Conservation (phyloP, 192 early-diverging fungal genomes). For the Coemansia sp. region DNA sequence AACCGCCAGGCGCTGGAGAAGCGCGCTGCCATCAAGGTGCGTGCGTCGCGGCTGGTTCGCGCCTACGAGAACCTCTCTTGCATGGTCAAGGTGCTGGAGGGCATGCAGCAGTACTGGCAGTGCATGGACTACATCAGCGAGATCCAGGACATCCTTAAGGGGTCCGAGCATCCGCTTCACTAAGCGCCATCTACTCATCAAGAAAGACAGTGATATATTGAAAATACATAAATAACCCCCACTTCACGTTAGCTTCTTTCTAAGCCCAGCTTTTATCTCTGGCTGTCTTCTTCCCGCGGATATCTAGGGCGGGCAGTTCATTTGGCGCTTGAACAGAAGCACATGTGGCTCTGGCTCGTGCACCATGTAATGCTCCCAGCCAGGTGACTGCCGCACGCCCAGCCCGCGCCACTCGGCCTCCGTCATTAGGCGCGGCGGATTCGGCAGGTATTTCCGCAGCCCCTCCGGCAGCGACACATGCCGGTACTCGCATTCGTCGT, state of each 20-base stretch:
- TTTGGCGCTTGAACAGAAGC: constrained; percentile 52
- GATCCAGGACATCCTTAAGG: constrained; percentile 48
- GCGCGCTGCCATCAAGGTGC: constrained; percentile 33
- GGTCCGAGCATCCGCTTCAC: constrained; percentile 46
- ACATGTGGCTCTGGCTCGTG: constrained; percentile 55
- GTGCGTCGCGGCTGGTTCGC: constrained; percentile 35
- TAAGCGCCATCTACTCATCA: neutral
- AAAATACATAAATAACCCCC: neutral
- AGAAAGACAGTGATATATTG: neutral
- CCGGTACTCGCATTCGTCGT: constrained; percentile 50
- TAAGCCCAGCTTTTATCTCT: constrained; percentile 2
- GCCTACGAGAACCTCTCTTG: constrained; percentile 56
- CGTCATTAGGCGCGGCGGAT: constrained; percentile 36
- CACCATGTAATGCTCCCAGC: constrained; percentile 56
- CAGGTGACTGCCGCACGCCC: constrained; percentile 52
- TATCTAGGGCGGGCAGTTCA: constrained; percentile 23
- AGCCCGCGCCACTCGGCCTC: constrained; percentile 46
- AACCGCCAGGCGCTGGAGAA: constrained; percentile 15
- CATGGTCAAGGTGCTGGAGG: constrained; percentile 56
- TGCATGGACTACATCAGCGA: constrained; percentile 56
- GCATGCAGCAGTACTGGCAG: constrained; percentile 60
- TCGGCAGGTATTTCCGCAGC: constrained; percentile 48
- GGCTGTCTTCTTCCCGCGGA: too few relatives aligned
- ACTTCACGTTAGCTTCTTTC: neutral
- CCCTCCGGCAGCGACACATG: constrained; percentile 52